Base-by-base conservation (phyloP, 2,329 filamentous ascomycete genomes). In the Ceratocystis alfenasii region DNA sequence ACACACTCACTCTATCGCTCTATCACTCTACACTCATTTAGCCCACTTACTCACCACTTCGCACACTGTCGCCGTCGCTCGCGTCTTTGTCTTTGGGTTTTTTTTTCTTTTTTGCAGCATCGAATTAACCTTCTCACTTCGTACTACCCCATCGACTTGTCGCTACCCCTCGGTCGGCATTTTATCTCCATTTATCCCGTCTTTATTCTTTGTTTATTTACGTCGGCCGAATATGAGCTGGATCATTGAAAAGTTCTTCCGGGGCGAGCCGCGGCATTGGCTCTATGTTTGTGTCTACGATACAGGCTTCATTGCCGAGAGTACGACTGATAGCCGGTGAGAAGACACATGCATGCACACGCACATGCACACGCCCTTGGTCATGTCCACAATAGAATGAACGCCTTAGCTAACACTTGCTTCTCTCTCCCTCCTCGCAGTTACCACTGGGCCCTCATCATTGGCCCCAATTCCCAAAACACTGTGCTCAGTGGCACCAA, bases 201-300 rank as follows among this genome's bases (percentile, higher is more conserved):
- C 20, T 55, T 57, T 55, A 57, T 59, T 50, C 33, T 48, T 64
- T 41, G 45, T 53, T 33, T 36, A 64, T 55, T 22, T 20, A 10
- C 25, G 55, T 59, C 53, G 25, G n/a, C 36, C 57, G 62, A 33
- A 41, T 50, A 67, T 67, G 66, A 41, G 55, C 61, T 67, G 66
- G 59, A 62, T 67, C 15, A 48, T 64, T 48, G 61, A 65, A 17
- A 62, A 62, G 45, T 33, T 63, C 28, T 59, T 62, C n/a, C 60
- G 55, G n/a, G 22, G 63, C 33, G 28, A 46, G 25, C 65, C 66
- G 46, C 36, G 45, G 15, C 44, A 67, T 33, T 65, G 55, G 46
- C 60, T 65, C 33, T 65, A 67, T 45, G 46, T 67, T 20, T 57
- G 57, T 28, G 50, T 65, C 48, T 67, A 65, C 53, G 59, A 67